Conservation (phyloP, 179 eudicot genomes). For the Dionaea muscipula region DNA sequence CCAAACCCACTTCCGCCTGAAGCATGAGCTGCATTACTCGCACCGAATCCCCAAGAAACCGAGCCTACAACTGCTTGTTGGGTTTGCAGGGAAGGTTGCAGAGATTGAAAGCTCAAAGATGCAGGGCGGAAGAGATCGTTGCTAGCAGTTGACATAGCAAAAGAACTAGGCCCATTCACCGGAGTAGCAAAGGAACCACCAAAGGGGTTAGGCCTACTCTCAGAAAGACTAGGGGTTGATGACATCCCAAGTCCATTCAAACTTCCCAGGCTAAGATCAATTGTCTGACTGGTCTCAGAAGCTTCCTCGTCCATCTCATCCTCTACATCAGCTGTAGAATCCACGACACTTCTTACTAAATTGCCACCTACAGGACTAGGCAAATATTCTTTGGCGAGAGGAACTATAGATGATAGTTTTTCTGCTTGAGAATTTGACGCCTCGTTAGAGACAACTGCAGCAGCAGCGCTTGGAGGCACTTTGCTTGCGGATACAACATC, state of each 20-base stretch:
- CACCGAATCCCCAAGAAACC: slow-evolving; percentile 37
- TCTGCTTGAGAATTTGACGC: slow-evolving; percentile 22
- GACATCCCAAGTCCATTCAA: slow-evolving; percentile 78
- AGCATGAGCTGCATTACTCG: slow-evolving; percentile 28
- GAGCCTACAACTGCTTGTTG: slow-evolving; percentile 33
- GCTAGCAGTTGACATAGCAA: slow-evolving; percentile 37
- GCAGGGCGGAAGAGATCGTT: slow-evolving; percentile 86
- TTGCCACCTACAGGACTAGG: slow-evolving; percentile 21
- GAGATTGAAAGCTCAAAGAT: slow-evolving; percentile 66
- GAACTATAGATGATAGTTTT: slow-evolving; percentile 19
- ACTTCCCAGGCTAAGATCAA: slow-evolving; percentile 47
- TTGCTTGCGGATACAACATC: too few species aligned
- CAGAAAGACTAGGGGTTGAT: slow-evolving; percentile 30
- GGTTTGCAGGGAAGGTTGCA: slow-evolving; percentile 43
- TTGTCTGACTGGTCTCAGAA: slow-evolving; percentile 47
- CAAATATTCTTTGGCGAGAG: slow-evolving; percentile 17
- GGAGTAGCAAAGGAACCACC: slow-evolving; percentile 30
- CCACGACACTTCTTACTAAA: slow-evolving; percentile 22
- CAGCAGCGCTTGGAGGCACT: slow-evolving; percentile 16
- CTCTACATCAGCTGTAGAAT: slow-evolving; percentile 35
- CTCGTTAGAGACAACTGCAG: slow-evolving; percentile 14
- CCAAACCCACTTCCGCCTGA: slow-evolving; percentile 60
- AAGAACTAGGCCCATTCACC: slow-evolving; percentile 17
- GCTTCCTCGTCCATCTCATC: slow-evolving; percentile 99
- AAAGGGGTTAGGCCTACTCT: slow-evolving; percentile 59